phyloP scores from a whole-genome alignment of 768 basidiomycete species.

The Wakefieldia striispora region DNA sequence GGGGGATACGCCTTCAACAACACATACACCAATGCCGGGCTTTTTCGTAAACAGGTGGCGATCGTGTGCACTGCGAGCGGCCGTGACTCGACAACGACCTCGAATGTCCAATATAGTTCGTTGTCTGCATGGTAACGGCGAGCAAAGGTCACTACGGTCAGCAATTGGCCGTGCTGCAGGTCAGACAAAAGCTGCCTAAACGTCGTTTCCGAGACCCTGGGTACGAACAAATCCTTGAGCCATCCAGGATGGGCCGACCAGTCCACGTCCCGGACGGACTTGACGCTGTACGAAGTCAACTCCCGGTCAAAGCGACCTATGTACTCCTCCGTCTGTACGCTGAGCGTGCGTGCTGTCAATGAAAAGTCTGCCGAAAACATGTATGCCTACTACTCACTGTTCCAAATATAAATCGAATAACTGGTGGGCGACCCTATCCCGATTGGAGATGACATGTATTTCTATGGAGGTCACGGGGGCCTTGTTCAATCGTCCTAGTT shows the following conservation, averaged over 20 bases:
- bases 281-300: slow-evolving; percentile 40
- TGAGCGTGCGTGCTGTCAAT: slow-evolving; percentile 13
- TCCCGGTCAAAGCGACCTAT: slow-evolving; percentile 48
- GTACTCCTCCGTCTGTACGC: slow-evolving; percentile 47
- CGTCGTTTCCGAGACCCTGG: slow-evolving; percentile 10
- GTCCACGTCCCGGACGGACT: slow-evolving; percentile 40
- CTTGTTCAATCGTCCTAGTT: slow-evolving; percentile 57
- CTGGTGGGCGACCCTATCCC: slow-evolving; percentile 64
- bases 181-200: slow-evolving; percentile 24
- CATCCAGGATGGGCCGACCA: slow-evolving; percentile 36
- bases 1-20: slow-evolving; percentile 50
- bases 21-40: slow-evolving; percentile 54
- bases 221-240: slow-evolving; percentile 35
- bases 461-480: slow-evolving; percentile 53
- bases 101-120: slow-evolving; percentile 52
- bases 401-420: slow-evolving; percentile 68
- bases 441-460: slow-evolving; percentile 67
- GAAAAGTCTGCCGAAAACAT: neutral
- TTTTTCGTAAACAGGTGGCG: slow-evolving; percentile 43
- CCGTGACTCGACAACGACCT: slow-evolving; percentile 30
- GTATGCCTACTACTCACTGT: slow-evolving; percentile 53
- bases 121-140: slow-evolving; percentile 53
- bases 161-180: slow-evolving; percentile 19
- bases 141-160: slow-evolving; percentile 21
- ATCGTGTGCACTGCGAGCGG: slow-evolving; percentile 33